Conservation (phyloP, 129 eudicot species). For the Flaveria robusta region DNA sequence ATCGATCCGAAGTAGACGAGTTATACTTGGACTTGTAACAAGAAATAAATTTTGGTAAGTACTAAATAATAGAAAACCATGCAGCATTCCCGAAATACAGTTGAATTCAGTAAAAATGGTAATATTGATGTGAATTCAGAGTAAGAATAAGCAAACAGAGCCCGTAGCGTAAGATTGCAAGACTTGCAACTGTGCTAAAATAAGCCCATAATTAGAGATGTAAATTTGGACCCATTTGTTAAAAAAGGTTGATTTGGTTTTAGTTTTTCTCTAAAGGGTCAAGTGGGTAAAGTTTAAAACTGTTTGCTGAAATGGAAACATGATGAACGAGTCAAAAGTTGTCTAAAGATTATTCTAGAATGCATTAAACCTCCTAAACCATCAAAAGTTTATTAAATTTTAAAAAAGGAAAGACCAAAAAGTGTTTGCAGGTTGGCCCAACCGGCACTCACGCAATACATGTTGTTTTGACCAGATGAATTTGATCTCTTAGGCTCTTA, state of each 20-base stretch:
- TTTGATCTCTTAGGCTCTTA: conserved; percentile 1
- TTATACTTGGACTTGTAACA: too few relatives aligned
- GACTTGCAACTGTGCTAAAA: too few relatives aligned
- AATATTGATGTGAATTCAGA: neutral
- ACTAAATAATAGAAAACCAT: too few relatives aligned
- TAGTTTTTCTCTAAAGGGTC: neutral
- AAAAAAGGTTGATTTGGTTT: neutral
- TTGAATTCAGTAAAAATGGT: neutral
- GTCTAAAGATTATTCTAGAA: neutral
- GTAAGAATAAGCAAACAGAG: neutral
- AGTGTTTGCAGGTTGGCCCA: neutral
- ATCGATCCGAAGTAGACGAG: too few relatives aligned
- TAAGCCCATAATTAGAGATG: too few relatives aligned
- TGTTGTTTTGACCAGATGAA: neutral
- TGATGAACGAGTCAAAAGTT: neutral
- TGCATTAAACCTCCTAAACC: neutral
- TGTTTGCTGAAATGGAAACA: neutral
- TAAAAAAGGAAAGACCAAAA: neutral
- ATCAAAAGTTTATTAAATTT: neutral
- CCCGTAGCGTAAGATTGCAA: too few relatives aligned
- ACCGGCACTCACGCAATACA: neutral
- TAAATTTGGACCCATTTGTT: neutral
- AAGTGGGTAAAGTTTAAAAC: neutral
- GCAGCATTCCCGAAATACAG: neutral
- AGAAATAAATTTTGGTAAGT: too few relatives aligned